Base-by-base conservation (phyloP, 2,329 filamentous ascomycete genomes). In the Alternaria rosae region DNA sequence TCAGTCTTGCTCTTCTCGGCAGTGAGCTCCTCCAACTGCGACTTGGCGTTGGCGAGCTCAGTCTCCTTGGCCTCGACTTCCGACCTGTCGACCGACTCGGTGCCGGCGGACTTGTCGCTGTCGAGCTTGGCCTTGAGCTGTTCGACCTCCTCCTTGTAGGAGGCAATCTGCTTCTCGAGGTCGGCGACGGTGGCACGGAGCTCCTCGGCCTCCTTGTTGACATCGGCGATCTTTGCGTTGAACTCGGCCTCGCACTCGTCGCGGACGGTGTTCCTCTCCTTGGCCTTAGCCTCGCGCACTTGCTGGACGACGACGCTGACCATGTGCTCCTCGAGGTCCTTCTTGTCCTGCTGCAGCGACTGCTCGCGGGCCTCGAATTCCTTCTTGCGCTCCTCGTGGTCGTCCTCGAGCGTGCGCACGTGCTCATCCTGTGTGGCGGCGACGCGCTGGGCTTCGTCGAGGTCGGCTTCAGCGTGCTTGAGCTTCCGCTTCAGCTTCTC, bases 291-390 rank as follows among this genome's bases (percentile, higher is more conserved):
- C 54, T 80, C 78, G 48, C 75, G 77, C 15, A 80, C 77, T 59
- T 80, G 78, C 65, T 80, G 77, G 43, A 80, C 78, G 35, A 80
- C 77, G 17, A 80, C 77, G 41, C 75, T 78, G 47, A 80, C 78
- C 78, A 80, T 79, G 68, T 80, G 78, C 65, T 80, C 78, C 67
- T 80, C 78, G 7, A 80, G 67, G 23, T 76, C 74, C 67, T 76
- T 76, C 70, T 80, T 80, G 60, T 79, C 77, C 63, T 75, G 71
- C 61, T 75, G 64, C 26, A 76, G 70, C 1, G 73, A 67, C 25
- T 61, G 52, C 56, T 76, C 74, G 32, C 73, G 71, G 66, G 75
- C 72, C 51, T 74, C 70, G 55, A 76, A 78, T 35, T 66, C 69
- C 57, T 64, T 67, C 60, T 73, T 70, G 52, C 73, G 71, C 65